A percentile compares a stretch with the other conserved stretches of the same genome.
Evolutionary conservation across 2,329 filamentous ascomycete species (phyloP).

Genomic region (Pseudogymnoascus sp.): DNA sequence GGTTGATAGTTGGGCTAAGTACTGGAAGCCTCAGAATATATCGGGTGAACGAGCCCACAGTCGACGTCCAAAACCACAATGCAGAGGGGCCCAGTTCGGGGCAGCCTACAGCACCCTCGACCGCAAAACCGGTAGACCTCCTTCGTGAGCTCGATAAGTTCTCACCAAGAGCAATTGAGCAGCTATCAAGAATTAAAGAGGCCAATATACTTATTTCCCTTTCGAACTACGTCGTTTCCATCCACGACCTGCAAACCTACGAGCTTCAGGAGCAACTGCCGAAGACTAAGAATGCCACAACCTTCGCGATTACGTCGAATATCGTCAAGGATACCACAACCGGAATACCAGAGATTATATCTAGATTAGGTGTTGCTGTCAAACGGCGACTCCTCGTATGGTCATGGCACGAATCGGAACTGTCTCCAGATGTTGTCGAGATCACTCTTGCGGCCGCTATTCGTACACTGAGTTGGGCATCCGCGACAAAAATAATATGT

Average conservation of each 20-base stretch:
- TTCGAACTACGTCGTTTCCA: constrained; percentile 80
- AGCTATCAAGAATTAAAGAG: constrained; percentile 93
- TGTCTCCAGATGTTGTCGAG: constrained; percentile 66
- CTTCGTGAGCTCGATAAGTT: constrained; percentile 92
- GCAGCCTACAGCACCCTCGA: constrained; percentile 23
- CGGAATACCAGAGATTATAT: constrained; percentile 87
- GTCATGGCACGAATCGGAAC: constrained; percentile 94
- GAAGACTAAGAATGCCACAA: constrained; percentile 79
- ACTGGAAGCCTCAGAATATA: constrained; percentile 85
- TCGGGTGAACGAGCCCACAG: constrained; percentile 65
- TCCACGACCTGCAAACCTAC: constrained; percentile 84
- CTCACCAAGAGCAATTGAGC: constrained; percentile 80
- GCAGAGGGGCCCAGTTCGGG: constrained; percentile 27
- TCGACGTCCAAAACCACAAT: constrained; percentile 34
- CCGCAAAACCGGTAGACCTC: constrained; percentile 63
- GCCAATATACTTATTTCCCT: constrained; percentile 85
- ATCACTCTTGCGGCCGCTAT: constrained; percentile 75
- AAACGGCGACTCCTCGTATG: constrained; percentile 85
- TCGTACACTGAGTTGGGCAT: constrained; percentile 86
- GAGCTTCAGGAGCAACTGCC: constrained; percentile 69
- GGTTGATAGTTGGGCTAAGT: constrained; percentile 84
- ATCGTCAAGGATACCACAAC: constrained; percentile 84
- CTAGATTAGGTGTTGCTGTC: constrained; percentile 81
- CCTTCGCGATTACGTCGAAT: constrained; percentile 91
- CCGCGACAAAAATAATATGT: constrained; percentile 75